Evolutionary conservation across 208 protist species (phyloP), one percentile per base, ranked within the genome.

Genomic region (Vickermania ingenoplastis): DNA sequence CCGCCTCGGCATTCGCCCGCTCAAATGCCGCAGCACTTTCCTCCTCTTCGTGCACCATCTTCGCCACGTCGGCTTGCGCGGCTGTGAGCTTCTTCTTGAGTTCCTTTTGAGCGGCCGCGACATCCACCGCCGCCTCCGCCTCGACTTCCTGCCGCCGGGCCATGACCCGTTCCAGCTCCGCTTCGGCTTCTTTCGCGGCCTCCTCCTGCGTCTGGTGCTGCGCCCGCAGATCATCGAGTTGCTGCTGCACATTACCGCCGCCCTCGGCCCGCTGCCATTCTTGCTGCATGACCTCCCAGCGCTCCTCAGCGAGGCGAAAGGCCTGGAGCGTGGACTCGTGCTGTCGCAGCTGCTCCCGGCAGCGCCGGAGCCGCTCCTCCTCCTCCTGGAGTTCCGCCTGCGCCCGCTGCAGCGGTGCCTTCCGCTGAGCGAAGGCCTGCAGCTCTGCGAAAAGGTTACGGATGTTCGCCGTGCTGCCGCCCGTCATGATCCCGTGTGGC

Each of bases 401-500:
- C 28, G 76, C 66, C 26, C 50, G 31, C 59, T 67, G 62, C 41
- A 96, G 58, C 22, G 88, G 82, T n/a, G 63, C 73, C 59, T 77
- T 73, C 23, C 63, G 64, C 27, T 75, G 36, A 1, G 63, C 31
- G 45, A 90, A 79, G 0, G 69, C 65, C 28, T 58, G 59, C 41
- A 89, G 75, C 57, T 91, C 81, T 2, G 69, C 73, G 52, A 93
- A 88, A 25, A 89, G 59, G 64, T 96, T 73, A 13, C 75, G 83
- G 30, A 94, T 63, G 50, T 83, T 73, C 31, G 64, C 62, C 28
- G 72, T 86, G n/a, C 94, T 82, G 13, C 96, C 96, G 62, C 97
- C 97, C 3, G 97, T 99, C 23, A 99, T 81, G 21, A 98, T 95
- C 28, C 99, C 99, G 21, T 69, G 69, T 11, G 99, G 98, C 75